Evolutionary conservation across 202 grass and related monocot species (phyloP).

Genomic region (Setaria italica): DNA sequence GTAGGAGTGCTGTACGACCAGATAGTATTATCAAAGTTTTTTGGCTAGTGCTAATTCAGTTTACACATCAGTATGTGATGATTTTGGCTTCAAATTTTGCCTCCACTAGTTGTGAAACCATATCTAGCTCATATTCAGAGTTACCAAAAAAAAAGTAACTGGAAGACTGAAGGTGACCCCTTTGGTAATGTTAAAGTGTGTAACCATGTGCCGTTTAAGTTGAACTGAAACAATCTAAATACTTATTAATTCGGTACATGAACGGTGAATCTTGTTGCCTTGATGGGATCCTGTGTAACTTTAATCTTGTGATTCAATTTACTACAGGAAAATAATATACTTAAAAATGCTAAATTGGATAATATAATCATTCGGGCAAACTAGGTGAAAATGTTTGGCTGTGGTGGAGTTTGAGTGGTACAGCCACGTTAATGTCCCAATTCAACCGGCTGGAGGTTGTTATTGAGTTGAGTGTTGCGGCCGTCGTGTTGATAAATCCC

Average conservation of each 20-base stretch:
- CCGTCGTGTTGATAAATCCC: no score
- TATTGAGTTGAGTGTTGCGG: no score
- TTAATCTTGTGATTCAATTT: neutral
- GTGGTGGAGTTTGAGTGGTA: no score
- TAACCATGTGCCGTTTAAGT: neutral
- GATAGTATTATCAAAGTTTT: constrained; percentile 26
- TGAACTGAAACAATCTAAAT: neutral
- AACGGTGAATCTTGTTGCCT: neutral
- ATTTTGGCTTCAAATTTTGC: neutral
- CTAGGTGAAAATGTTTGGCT: neutral
- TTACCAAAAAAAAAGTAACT: neutral
- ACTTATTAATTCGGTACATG: neutral
- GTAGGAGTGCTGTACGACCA: constrained; percentile 49
- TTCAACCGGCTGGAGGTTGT: no score
- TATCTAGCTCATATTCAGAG: neutral
- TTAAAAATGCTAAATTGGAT: neutral
- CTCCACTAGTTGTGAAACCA: neutral
- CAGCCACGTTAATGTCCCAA: neutral
- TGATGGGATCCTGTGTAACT: neutral
- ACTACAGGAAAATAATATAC: neutral
- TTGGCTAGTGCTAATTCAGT: constrained; percentile 14
- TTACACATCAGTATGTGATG: neutral
- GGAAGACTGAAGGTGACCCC: neutral
- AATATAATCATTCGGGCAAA: neutral
- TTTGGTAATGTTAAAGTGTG: neutral